Evolutionary conservation across 2,329 filamentous ascomycete genomes (phyloP).

Genomic region (Macrophomina pseudophaseolina): DNA sequence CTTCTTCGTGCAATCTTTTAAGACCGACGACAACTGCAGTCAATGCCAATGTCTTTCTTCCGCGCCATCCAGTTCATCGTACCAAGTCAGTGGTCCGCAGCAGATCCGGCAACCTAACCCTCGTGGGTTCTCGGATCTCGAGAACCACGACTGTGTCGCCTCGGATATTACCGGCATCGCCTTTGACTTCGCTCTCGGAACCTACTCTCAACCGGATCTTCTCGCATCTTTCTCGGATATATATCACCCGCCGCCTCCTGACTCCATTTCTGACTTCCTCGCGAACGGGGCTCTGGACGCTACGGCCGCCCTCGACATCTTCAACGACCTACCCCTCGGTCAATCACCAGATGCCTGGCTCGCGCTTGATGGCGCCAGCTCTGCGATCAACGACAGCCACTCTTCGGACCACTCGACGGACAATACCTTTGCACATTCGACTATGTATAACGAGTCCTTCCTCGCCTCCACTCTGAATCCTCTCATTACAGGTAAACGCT

Average conservation of each 20-base stretch:
- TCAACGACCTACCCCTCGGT: neutral
- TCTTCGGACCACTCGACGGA: neutral
- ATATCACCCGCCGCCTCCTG: neutral
- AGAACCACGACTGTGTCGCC: neutral
- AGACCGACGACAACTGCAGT: neutral
- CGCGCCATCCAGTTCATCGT: neutral
- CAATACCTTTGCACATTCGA: neutral
- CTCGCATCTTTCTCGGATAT: constrained; percentile 10
- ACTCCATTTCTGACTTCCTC: neutral
- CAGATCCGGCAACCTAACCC: constrained; percentile 5
- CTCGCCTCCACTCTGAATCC: constrained; percentile 10
- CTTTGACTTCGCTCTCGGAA: constrained; percentile 17
- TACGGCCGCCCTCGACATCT: neutral
- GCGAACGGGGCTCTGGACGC: neutral
- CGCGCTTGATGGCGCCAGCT: constrained; percentile 6
- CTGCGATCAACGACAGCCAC: neutral
- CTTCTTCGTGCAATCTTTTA: constrained; percentile 10
- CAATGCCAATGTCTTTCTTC: neutral
- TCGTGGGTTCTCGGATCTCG: neutral
- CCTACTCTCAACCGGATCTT: constrained; percentile 4
- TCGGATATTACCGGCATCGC: constrained; percentile 11
- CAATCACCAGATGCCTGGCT: neutral
- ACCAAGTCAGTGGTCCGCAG: neutral
- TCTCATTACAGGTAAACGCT: neutral
- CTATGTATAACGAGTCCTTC: constrained; percentile 13